These are phyloP conservation scores for Herpetospermum pedunculosum DNA, from an alignment of 306 rosid species.

Conservation along the genomic window DNA sequence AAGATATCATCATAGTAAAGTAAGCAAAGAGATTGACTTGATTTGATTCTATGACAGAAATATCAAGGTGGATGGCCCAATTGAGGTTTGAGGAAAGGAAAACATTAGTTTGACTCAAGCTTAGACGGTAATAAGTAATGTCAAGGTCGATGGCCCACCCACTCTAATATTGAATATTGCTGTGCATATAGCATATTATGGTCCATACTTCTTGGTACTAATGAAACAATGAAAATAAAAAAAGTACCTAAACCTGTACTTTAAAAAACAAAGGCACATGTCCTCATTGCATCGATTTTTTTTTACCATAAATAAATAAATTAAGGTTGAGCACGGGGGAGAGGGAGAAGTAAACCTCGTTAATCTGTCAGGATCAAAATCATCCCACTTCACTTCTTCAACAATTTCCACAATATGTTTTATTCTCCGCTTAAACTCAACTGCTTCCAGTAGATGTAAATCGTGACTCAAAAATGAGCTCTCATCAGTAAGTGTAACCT, in stretches of 20 bases:
- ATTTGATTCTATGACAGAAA: background rate
- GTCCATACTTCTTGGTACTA: background rate
- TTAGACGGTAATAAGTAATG: background rate
- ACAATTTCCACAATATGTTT: slow-evolving; percentile 69
- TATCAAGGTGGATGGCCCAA: background rate
- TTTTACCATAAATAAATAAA: background rate
- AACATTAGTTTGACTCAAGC: background rate
- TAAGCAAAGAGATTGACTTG: background rate
- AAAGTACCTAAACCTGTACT: background rate
- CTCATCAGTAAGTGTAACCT: slow-evolving; percentile 54
- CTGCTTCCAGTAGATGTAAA: slow-evolving; percentile 76
- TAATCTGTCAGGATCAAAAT: slow-evolving; percentile 63
- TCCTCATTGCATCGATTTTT: background rate
- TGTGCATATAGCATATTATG: background rate
- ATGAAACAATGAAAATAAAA: background rate
- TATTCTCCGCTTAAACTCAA: slow-evolving; percentile 81
- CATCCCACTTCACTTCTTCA: slow-evolving; percentile 76
- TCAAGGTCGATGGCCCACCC: too few species aligned
- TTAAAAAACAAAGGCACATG: background rate
- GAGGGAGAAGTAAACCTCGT: slow-evolving; percentile 48
- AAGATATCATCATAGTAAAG: background rate
- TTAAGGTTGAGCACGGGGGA: background rate
- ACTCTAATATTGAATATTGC: too few species aligned
- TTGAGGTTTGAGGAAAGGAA: background rate
- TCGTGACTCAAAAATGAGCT: slow-evolving; percentile 78